Evolutionary conservation across 2,329 filamentous ascomycete species (phyloP), one percentile per base, ranked within the genome.

Genomic region (Paramyrothecium roridum): DNA sequence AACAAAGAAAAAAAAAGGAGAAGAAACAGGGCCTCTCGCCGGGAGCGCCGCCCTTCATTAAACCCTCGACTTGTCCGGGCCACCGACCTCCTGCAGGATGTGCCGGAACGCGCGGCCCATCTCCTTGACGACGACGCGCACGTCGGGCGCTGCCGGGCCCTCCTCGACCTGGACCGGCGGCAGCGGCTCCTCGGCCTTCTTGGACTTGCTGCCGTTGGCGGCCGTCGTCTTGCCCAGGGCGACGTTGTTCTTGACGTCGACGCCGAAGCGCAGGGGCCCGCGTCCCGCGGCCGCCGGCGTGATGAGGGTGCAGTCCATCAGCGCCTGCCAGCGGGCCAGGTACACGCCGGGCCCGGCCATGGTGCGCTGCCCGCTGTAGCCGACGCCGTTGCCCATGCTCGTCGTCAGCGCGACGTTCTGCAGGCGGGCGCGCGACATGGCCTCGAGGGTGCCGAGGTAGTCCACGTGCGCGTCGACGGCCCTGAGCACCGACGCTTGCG

Each of bases 311-410:
- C 79, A 75, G 65, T 92, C 86, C 3, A 93, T 75, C 8, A 92
- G 75, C 1, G 81, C 76, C 66, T 91, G 87, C 89, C 90, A 93
- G 51, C 85, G 80, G 1, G 83, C 79, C 22, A 92, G 80, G 65
- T 89, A 93, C 49, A 88, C 82, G 1, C 90, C 90, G 0, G 90
- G 89, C 0, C 88, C 89, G 22, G 77, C 78, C 53, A 80, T 63
- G 52, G 56, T 80, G 37, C 74, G 52, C 13, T 43, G 37, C 13
- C 37, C 37, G 37, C 37, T 43, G 37, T 43, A 43, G 46, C 20
- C 46, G 10, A 48, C 20, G 46, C 22, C 20, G 46, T 22, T 48
- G 48, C 19, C 21, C 19, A 11, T 17, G 48, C 48, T 17, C 10
- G 48, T 34, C 22, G 48, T 23, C 26, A 33, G 22, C 22, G 90